These are phyloP conservation scores for Clonostachys rosea DNA, from an alignment of 2,329 filamentous ascomycete genomes.

Conservation along the genomic window DNA sequence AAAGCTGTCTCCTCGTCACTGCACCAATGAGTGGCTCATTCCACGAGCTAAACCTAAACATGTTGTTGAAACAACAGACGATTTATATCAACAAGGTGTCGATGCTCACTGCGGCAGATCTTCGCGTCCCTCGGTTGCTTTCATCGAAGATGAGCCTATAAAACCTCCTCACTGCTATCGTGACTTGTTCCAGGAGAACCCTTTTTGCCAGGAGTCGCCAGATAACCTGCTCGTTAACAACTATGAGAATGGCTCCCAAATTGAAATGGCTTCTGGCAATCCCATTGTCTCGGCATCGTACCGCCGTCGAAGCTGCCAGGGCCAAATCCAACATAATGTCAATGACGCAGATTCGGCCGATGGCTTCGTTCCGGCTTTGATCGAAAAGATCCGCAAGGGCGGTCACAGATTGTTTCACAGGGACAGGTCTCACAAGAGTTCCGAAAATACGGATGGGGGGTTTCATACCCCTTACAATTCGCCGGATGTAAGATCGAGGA, in stretches of 20 bases:
- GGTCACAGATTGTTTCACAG: conserved; percentile 14
- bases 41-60: conserved; percentile 11
- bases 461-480: conserved; percentile 1
- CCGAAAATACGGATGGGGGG: neutral
- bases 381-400: conserved; percentile 18
- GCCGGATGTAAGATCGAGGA: conserved; percentile 6
- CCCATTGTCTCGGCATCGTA: conserved; percentile 14
- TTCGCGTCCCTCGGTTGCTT: conserved; percentile 1
- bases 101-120: conserved; percentile 18
- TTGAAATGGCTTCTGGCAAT: conserved; percentile 10
- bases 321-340: neutral
- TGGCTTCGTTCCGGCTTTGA: conserved; percentile 12
- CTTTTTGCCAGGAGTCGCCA: conserved; percentile 8
- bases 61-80: conserved; percentile 2
- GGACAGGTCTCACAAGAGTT: conserved; percentile 9
- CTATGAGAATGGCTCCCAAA: conserved; percentile 2
- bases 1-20: conserved; percentile 19
- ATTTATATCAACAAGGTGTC: conserved; percentile 18
- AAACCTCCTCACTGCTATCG: conserved; percentile 7
- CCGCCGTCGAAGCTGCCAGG: conserved; percentile 16
- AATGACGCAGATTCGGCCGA: conserved; percentile 2
- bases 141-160: conserved; percentile 5
- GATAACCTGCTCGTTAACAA: neutral
- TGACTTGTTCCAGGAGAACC: conserved; percentile 12
- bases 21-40: conserved; percentile 23